Evolutionary conservation across 495 filamentous ascomycete genomes (phyloP).

Genomic region (Podospora pseudoanserina): DNA sequence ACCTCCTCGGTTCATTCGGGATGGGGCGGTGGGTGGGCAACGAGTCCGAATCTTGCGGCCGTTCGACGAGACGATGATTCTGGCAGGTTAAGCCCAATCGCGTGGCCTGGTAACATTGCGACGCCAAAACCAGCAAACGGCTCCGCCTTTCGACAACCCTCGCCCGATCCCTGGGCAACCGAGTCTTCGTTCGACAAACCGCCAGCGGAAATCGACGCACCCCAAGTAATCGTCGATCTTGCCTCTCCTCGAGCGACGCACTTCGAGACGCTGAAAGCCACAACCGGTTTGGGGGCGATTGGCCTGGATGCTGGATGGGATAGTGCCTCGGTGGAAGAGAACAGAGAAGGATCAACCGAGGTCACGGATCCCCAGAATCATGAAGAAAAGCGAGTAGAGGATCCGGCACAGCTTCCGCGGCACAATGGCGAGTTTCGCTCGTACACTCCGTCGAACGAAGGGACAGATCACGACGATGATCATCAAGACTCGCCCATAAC

Average conservation of each 20-base stretch:
- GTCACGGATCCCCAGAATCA: not conserved
- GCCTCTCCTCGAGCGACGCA: conserved; percentile 5
- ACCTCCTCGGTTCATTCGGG: conserved; percentile 27
- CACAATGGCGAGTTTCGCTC: conserved; percentile 28
- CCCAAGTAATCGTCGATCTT: conserved; percentile 22
- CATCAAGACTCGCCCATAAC: conserved; percentile 50
- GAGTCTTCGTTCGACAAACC: conserved; percentile 28
- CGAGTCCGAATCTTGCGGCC: conserved; percentile 34
- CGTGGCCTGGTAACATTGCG: conserved; percentile 41
- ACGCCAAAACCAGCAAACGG: conserved; percentile 24
- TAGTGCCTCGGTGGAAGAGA: not conserved
- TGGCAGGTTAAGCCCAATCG: conserved; percentile 35
- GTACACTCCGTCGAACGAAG: conserved; percentile 40
- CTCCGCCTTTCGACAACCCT: conserved; percentile 43
- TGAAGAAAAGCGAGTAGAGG: not conserved
- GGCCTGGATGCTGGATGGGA: conserved; percentile 13
- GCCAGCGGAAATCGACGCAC: conserved; percentile 20
- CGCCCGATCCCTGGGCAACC: conserved; percentile 51
- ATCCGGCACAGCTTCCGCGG: not conserved
- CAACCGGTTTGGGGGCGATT: not conserved
- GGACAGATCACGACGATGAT: conserved; percentile 38
- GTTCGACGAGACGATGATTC: conserved; percentile 30
- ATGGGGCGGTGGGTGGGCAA: conserved; percentile 38
- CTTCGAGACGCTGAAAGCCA: not conserved
- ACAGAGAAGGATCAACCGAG: not conserved